A percentile compares a stretch with the other conserved stretches of the same genome.
phyloP scores from a whole-genome alignment of 2,329 filamentous ascomycete species.

The Clonostachys sp. region DNA sequence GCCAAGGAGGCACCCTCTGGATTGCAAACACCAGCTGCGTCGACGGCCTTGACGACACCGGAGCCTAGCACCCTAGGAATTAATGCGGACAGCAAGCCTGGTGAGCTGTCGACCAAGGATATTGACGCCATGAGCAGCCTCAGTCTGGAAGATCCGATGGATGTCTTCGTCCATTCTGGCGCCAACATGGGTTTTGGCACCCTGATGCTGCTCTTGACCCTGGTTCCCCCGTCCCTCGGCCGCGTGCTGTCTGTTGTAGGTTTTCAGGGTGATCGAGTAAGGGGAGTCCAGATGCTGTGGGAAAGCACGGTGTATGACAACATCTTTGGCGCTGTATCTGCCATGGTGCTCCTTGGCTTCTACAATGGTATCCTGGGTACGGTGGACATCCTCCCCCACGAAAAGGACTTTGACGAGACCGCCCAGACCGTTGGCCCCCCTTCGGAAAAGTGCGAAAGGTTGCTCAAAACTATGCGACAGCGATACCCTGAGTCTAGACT shows the following conservation, averaged over 20 bases:
- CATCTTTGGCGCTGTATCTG: constrained; percentile 87
- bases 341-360: constrained; percentile 74
- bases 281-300: constrained; percentile 85
- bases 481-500: constrained; percentile 79
- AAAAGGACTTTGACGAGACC: constrained; percentile 45
- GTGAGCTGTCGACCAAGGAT: not conserved
- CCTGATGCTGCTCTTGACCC: constrained; percentile 80
- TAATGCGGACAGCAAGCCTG: constrained; percentile 4
- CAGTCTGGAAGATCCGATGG: constrained; percentile 66
- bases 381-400: constrained; percentile 76
- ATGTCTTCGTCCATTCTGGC: constrained; percentile 85
- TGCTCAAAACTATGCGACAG: constrained; percentile 69
- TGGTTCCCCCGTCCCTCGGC: constrained; percentile 89
- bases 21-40: constrained; percentile 31
- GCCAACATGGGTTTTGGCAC: constrained; percentile 87
- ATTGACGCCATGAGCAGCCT: constrained; percentile 27
- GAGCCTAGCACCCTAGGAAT: constrained; percentile 6
- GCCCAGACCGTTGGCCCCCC: constrained; percentile 69
- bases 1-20: constrained; percentile 43
- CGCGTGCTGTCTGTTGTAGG: constrained; percentile 83
- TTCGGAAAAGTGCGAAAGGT: constrained; percentile 54
- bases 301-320: constrained; percentile 80
- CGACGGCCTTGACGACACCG: not conserved
- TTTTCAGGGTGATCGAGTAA: constrained; percentile 81
- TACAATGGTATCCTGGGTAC: constrained; percentile 85